Evolutionary conservation across 306 rosid genomes (phyloP).

Genomic region (Gillenia trifoliata): DNA sequence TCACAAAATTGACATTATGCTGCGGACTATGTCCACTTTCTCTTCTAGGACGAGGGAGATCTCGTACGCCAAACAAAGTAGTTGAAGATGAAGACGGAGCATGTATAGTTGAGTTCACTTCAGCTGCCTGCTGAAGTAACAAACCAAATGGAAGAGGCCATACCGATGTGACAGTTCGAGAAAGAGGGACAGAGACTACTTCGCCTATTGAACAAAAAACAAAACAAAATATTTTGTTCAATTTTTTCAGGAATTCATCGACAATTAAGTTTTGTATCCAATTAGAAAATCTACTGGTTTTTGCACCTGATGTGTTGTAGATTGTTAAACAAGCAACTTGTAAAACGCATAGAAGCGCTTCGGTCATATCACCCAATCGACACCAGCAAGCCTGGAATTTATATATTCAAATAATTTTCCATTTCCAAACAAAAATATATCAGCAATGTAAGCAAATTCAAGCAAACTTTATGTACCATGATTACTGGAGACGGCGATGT

Average conservation of each 20-base stretch:
- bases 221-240: neutral
- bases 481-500: conserved; percentile 59
- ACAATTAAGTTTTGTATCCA: too few relatives aligned
- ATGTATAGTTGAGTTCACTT: conserved; percentile 37
- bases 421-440: neutral
- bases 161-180: conserved; percentile 57
- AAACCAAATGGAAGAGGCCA: conserved; percentile 97
- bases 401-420: neutral
- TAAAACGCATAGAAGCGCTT: conserved; percentile 81
- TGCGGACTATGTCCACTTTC: conserved; percentile 40
- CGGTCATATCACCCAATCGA: conserved; percentile 59
- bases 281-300: conserved; percentile 9
- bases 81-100: conserved; percentile 57
- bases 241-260: neutral
- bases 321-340: conserved; percentile 72
- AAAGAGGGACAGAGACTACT: conserved; percentile 60
- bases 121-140: conserved; percentile 73
- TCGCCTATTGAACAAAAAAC: conserved; percentile 48
- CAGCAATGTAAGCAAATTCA: conserved; percentile 4
- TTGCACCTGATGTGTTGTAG: conserved; percentile 80
- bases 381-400: conserved; percentile 83
- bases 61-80: conserved; percentile 53
- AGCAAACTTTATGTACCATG: conserved; percentile 35
- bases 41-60: conserved; percentile 38
- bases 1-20: conserved; percentile 19